Evolutionary conservation across 352 stramenopile species (phyloP), one percentile per base, ranked within the genome.

Genomic region (Plasmopara muralis): DNA sequence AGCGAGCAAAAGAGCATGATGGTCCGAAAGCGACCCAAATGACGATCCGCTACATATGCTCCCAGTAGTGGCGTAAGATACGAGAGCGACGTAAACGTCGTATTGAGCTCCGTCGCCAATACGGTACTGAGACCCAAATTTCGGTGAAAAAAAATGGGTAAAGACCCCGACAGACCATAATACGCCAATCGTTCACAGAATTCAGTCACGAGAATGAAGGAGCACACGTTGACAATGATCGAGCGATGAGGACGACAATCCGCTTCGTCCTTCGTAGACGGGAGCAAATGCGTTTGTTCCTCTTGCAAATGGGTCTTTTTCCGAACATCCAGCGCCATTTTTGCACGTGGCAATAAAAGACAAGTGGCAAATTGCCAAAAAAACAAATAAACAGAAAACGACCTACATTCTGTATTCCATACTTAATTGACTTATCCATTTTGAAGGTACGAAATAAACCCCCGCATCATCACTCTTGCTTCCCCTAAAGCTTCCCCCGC

Each of bases 111-210:
- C 12, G 83, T 90, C n/a, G 83, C 76, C 20, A 90, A 65, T 52
- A 92, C 83, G 29, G 65, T 89, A 62, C 66, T 80, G 16, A 92
- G 66, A 9, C 80, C 79, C 48, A 92, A 50, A 62, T 91, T 77
- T 53, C 88, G 89, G 64, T 85, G 83, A 64, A 94, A 94, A 65
- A 92, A 94, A 57, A 94, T 92, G 2, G 79, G 77, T 46, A 94
- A 59, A 40, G 83, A 92, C 5, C 81, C 83, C 9, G 83, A 89
- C 20, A 94, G 74, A 5, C 78, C 83, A 43, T 89, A 89, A 51
- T 89, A 90, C 25, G 81, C 81, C 51, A 94, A 53, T 15, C 83
- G 82, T 49, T 91, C 79, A 38, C 83, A 94, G 62, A 94, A 87
- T 62, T 93, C 83, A 2, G 83, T 89, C 47, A 89, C 78, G 50